Evolutionary conservation across 2,329 filamentous ascomycete species (phyloP).

Genomic region (Aureobasidium sp.): DNA sequence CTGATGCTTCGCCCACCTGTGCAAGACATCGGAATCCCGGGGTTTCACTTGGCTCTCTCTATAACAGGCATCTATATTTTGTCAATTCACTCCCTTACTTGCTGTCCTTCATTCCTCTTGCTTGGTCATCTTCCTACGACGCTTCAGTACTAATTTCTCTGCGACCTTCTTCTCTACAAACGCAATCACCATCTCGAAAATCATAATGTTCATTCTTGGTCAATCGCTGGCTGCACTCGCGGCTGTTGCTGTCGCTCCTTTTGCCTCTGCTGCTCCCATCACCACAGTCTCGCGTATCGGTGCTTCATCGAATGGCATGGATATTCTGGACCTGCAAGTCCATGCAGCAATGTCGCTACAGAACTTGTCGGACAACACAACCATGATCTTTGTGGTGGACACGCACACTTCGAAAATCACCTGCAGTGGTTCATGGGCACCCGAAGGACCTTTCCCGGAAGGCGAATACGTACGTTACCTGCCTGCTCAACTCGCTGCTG

Average conservation of each 20-base stretch:
- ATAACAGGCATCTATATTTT: neutral
- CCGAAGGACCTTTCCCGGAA: slow-evolving; percentile 1
- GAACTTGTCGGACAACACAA: slow-evolving; percentile 5
- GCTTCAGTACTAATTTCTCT: neutral
- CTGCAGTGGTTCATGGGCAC: slow-evolving; percentile 13
- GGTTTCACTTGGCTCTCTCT: slow-evolving; percentile 8
- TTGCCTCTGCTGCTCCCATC: neutral
- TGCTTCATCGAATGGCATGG: neutral
- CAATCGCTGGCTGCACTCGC: neutral
- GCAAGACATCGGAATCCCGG: neutral
- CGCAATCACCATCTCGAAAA: neutral
- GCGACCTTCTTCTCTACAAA: neutral
- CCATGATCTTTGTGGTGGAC: slow-evolving; percentile 15
- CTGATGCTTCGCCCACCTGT: neutral
- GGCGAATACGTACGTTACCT: slow-evolving; percentile 9
- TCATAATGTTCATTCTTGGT: slow-evolving; percentile 10
- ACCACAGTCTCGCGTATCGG: neutral
- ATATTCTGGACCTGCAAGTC: neutral
- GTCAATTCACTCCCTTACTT: neutral
- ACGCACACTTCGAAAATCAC: neutral
- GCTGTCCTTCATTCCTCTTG: neutral
- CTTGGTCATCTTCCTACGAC: neutral
- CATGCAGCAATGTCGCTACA: neutral
- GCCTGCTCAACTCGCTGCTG: neutral
- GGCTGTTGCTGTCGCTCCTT: slow-evolving; percentile 4